These are phyloP conservation scores for Mortierella sp. DNA, from an alignment of 371 early-diverging fungal species.

Conservation along the genomic window DNA sequence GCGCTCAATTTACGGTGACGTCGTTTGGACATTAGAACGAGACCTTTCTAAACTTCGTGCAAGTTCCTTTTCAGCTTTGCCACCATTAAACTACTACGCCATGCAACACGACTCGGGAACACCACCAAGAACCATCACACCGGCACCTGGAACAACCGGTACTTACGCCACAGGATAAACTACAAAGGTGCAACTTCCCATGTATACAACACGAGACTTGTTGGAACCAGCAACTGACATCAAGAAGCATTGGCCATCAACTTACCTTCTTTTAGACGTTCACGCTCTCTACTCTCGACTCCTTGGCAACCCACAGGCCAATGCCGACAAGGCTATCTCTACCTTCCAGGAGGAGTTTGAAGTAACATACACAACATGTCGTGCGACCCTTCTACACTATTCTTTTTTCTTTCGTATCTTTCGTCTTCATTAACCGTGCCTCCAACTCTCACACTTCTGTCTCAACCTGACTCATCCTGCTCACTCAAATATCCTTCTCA, in stretches of 20 bases:
- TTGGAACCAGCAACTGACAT: not conserved
- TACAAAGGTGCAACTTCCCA: not conserved
- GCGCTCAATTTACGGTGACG: not conserved
- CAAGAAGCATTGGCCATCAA: not conserved
- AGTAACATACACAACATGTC: conserved; percentile 14
- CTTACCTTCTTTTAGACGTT: conserved; percentile 14
- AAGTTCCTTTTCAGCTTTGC: not conserved
- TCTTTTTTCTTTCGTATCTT: not conserved
- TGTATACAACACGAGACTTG: not conserved
- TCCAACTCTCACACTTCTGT: not conserved
- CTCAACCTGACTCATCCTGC: conserved; percentile 1
- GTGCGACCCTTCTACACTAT: not conserved
- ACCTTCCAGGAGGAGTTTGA: conserved; percentile 46
- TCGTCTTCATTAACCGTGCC: not conserved
- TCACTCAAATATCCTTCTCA: not conserved
- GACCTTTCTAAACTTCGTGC: no score
- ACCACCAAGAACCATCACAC: not conserved
- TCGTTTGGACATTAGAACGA: not conserved
- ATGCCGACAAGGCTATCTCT: conserved; percentile 34
- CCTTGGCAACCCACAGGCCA: conserved; percentile 42
- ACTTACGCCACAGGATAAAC: not conserved
- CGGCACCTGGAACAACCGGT: not conserved
- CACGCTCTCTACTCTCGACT: conserved; percentile 31
- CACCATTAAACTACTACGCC: conserved; percentile 13
- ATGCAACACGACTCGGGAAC: conserved; percentile 5